These are phyloP conservation scores for Anisogramma anomala DNA, from an alignment of 2,329 filamentous ascomycete species.

Conservation along the genomic window DNA sequence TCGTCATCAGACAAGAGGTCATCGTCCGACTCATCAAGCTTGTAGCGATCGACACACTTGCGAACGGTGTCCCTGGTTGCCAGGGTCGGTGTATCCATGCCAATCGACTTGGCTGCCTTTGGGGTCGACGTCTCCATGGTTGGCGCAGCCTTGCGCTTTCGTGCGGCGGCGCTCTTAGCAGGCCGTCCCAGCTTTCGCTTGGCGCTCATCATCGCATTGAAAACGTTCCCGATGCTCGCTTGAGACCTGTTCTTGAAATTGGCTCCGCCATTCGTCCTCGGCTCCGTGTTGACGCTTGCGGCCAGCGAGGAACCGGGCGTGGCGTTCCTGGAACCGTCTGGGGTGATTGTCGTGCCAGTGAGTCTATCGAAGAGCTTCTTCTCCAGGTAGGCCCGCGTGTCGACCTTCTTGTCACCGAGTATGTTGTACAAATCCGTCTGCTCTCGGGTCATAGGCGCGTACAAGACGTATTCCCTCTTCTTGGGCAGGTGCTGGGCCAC, in stretches of 20 bases:
- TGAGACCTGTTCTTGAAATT: conserved; percentile 6
- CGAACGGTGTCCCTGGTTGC: conserved; percentile 37
- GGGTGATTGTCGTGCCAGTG: conserved; percentile 37
- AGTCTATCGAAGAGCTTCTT: conserved; percentile 62
- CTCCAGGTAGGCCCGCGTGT: conserved; percentile 67
- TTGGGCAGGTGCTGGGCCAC: conserved; percentile 86
- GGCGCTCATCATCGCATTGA: conserved; percentile 43
- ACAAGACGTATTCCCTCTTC: conserved; percentile 92
- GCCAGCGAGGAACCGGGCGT: conserved; percentile 31
- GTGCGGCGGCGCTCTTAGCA: conserved; percentile 17
- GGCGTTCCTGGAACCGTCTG: conserved; percentile 23
- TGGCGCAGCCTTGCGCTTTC: conserved; percentile 28
- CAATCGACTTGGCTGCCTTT: conserved; percentile 67
- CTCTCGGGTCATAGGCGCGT: conserved; percentile 79
- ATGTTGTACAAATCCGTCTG: conserved; percentile 81
- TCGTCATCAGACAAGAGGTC: conserved; percentile 67
- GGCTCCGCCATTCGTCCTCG: conserved; percentile 13
- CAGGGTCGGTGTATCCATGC: conserved; percentile 60
- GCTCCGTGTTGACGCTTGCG: conserved; percentile 20
- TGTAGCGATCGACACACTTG: conserved; percentile 35
- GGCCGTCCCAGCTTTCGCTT: conserved; percentile 16
- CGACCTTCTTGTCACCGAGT: conserved; percentile 43
- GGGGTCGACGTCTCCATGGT: conserved; percentile 24
- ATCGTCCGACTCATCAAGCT: conserved; percentile 47
- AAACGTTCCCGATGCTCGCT: conserved; percentile 40